Conservation (phyloP, 192 early-diverging fungal genomes). For the Backusella tuberculispora region DNA sequence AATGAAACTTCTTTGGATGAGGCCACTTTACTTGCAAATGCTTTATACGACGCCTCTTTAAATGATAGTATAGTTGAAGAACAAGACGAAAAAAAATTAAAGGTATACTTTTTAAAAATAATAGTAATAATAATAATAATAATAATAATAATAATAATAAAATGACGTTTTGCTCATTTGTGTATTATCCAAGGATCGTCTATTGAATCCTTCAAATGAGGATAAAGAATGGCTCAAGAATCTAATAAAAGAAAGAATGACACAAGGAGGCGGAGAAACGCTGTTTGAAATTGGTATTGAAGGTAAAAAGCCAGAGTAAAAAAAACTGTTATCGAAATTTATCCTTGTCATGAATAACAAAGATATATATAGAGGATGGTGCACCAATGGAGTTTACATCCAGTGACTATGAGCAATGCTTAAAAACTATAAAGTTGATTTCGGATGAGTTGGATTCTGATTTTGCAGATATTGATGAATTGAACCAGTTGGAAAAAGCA, state of each 20-base stretch:
- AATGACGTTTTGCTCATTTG: background rate
- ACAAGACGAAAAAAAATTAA: slow-evolving; percentile 1
- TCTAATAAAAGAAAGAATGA: slow-evolving; percentile 51
- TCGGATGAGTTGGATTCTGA: slow-evolving; percentile 49
- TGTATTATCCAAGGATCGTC: slow-evolving; percentile 43
- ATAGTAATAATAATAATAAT: background rate
- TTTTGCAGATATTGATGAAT: slow-evolving; percentile 51
- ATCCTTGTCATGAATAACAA: background rate
- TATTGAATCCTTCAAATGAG: slow-evolving; percentile 46
- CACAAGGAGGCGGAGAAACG: slow-evolving; percentile 70
- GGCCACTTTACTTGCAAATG: slow-evolving; percentile 5
- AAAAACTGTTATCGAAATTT: too few relatives aligned
- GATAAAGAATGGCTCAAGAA: slow-evolving; percentile 51
- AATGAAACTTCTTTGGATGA: background rate
- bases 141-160: background rate
- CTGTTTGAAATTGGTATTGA: slow-evolving; percentile 79
- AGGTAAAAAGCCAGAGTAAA: slow-evolving; percentile 43
- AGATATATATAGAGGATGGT: slow-evolving; percentile 62
- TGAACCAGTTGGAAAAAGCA: slow-evolving; percentile 25
- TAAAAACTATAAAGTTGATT: slow-evolving; percentile 45
- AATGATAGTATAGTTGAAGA: background rate
- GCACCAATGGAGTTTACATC: slow-evolving; percentile 65
- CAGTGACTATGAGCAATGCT: slow-evolving; percentile 48
- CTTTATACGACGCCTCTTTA: background rate
- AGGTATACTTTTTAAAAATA: background rate